Conservation (phyloP, 495 filamentous ascomycete genomes). For the Aspergillus steynii region DNA sequence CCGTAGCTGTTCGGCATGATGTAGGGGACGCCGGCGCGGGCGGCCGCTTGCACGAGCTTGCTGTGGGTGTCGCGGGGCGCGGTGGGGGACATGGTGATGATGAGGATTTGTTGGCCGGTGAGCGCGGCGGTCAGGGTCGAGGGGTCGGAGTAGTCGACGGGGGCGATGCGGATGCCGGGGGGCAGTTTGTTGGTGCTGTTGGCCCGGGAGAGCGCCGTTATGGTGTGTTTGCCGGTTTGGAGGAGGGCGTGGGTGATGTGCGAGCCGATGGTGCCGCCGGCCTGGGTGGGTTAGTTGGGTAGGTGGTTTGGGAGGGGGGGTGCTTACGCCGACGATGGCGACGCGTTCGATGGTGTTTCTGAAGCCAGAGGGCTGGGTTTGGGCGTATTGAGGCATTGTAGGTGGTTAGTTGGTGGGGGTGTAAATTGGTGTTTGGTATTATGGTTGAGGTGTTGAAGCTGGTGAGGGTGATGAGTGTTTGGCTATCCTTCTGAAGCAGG, state of each 20-base stretch:
- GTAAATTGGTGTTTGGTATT: conserved; percentile 10
- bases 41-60: conserved; percentile 61
- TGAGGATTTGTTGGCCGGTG: conserved; percentile 55
- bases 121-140: conserved; percentile 48
- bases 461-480: conserved; percentile 7
- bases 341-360: conserved; percentile 46
- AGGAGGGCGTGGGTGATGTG: conserved; percentile 51
- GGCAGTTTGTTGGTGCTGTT: conserved; percentile 45
- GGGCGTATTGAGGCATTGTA: conserved; percentile 27
- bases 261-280: conserved; percentile 59
- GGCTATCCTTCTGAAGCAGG: conserved; percentile 7
- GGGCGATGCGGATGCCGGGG: conserved; percentile 41
- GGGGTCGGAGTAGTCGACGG: conserved; percentile 51
- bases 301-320: conserved; percentile 11
- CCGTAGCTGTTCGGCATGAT: conserved; percentile 63
- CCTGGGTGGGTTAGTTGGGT: conserved; percentile 41
- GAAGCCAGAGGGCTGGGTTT: conserved; percentile 38
- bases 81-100: conserved; percentile 56
- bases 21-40: conserved; percentile 60
- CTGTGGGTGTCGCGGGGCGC: conserved; percentile 48
- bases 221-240: conserved; percentile 49
- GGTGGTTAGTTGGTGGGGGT: conserved; percentile 7
- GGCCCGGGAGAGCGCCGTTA: conserved; percentile 56
- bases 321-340: conserved; percentile 51
- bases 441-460: conserved; percentile 6